Percentiles rank a stretch among this genome's conserved stretches.
Conservation (phyloP, 2,329 filamentous ascomycete genomes). For the Neofusicoccum kwambonambiense region DNA sequence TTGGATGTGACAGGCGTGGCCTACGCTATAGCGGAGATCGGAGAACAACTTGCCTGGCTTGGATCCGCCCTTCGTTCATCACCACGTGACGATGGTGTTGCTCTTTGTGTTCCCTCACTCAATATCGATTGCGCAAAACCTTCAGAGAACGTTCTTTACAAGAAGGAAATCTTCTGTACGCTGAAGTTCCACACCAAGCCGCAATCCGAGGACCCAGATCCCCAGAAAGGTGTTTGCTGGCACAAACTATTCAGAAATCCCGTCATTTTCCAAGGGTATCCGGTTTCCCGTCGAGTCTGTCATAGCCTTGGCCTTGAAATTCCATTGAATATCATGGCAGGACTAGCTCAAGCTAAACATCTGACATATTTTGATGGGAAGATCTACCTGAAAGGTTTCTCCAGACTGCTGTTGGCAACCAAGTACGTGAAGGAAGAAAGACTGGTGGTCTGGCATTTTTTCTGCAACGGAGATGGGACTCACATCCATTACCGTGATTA, state of each 20-base stretch:
- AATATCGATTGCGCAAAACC: too few species aligned
- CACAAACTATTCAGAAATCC: conserved; percentile 18
- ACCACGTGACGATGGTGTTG: too few species aligned
- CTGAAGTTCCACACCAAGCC: too few species aligned
- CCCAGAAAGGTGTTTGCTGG: conserved; percentile 13
- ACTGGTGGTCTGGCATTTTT: conserved; percentile 34
- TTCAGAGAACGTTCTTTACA: too few species aligned
- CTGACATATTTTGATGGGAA: conserved; percentile 28
- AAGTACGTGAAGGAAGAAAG: conserved; percentile 14
- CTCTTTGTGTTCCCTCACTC: too few species aligned
- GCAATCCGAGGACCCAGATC: too few species aligned
- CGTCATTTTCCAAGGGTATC: conserved; percentile 15
- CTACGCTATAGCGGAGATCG: too few species aligned
- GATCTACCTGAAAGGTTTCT: conserved; percentile 37
- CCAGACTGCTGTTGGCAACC: conserved; percentile 32
- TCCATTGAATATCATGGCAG: conserved; percentile 29
- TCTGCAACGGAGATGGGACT: background rate
- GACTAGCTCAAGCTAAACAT: conserved; percentile 21
- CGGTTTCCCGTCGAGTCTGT: background rate
- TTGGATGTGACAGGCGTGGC: too few species aligned
- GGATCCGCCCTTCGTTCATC: too few species aligned
- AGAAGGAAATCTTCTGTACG: too few species aligned
- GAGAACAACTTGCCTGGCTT: too few species aligned
- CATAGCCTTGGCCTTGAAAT: conserved; percentile 32
- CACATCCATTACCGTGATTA: background rate